Evolutionary conservation across 345 rosid species (phyloP), one percentile per base, ranked within the genome.

Genomic region (Rhodamnia argentea): DNA sequence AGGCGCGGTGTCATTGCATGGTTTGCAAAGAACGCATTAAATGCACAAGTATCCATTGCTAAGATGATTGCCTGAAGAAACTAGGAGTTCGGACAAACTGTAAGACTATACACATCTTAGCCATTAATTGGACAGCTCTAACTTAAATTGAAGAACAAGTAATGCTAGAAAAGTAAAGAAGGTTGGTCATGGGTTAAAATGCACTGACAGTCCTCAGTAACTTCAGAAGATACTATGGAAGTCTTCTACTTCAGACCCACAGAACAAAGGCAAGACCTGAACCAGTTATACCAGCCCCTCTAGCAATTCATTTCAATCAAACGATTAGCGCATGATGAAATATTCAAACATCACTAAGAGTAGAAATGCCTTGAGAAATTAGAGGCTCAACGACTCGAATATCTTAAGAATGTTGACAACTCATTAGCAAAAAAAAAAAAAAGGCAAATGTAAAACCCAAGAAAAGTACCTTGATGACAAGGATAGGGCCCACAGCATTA

Each of bases 401-500:
- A 70, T 18, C 47, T 70, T 37, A 70, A 42, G 22, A 70, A 37
- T 70, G 47, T 32, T 47, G 47, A 44, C 47, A 70, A 70, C 81
- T 37, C 26, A 70, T 37, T 37, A 37, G 47, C 78, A 29, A 29
- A 29, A 13, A 27, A 14, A 62, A 70, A 70, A 18, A 4, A 70
- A 18, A 4, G 42, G 26, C 24, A 32, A 74, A 85, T 52, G 32
- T 14, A 53, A n/a, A 82, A 82, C 82, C 70, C 58, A 55, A 88
- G 53, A 4, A 14, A 86, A 87, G 84, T 89, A 94, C 98, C 97
- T 95, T 97, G 87, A 94, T 92, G 54, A 95, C 91, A 81, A 96
- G 89, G 86, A 94, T 89, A 81, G 99, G 99, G 70, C 99, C 99
- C 52, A 94, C 96, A 12, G 99, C 95, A 55, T 96, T 97, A 88